Evolutionary conservation across 345 rosid species (phyloP).

Genomic region (Eucalyptus albens): DNA sequence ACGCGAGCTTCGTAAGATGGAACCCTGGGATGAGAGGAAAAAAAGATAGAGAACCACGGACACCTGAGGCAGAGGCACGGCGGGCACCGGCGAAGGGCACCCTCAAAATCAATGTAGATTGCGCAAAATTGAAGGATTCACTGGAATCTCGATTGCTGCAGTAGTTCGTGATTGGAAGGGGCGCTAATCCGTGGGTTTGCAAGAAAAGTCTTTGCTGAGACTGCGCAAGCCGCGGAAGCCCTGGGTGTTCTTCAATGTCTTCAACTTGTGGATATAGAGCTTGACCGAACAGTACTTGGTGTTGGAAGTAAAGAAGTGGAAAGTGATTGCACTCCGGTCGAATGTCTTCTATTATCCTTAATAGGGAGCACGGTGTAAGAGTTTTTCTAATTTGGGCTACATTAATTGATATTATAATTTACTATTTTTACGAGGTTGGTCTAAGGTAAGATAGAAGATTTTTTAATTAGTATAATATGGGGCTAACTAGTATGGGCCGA

Average conservation of each 20-base stretch:
- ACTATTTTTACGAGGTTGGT: accelerated
- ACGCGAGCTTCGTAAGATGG: background rate
- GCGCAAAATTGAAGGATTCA: background rate
- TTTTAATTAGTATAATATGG: accelerated
- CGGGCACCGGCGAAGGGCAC: background rate
- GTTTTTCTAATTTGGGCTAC: accelerated
- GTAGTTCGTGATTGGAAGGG: background rate
- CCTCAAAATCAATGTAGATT: background rate
- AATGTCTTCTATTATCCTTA: background rate
- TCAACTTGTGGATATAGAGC: background rate
- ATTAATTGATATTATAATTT: too few species aligned
- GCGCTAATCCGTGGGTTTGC: background rate
- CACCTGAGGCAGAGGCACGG: background rate
- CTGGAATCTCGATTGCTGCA: background rate
- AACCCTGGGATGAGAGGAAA: background rate
- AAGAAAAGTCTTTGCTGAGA: background rate
- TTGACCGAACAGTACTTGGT: background rate
- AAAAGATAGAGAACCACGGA: background rate
- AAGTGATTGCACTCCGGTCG: background rate
- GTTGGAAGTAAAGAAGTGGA: background rate
- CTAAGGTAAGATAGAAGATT: accelerated
- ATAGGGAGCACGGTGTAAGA: background rate
- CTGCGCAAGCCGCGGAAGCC: too few species aligned
- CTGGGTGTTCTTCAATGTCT: background rate
- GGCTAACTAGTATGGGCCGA: accelerated